These are phyloP conservation scores for Fusarium camptoceras DNA, from an alignment of 2,329 filamentous ascomycete species.

Conservation along the genomic window DNA sequence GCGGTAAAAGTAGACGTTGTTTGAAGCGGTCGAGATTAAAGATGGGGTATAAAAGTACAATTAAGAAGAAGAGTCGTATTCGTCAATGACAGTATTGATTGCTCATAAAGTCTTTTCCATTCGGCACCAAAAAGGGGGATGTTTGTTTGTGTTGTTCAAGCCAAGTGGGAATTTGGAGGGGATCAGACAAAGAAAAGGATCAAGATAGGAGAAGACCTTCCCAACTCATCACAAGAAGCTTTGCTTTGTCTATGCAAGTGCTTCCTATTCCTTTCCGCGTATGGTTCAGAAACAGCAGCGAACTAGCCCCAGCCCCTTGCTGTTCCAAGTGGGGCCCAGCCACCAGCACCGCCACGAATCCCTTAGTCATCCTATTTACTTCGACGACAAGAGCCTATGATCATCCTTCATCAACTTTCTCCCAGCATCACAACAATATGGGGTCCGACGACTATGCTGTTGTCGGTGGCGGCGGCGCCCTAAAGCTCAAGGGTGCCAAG, in stretches of 20 bases:
- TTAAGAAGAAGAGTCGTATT: slow-evolving; percentile 25
- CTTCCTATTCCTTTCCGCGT: slow-evolving; percentile 31
- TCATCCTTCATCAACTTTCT: background rate
- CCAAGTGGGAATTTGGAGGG: background rate
- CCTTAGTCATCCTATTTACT: slow-evolving; percentile 23
- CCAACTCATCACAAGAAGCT: slow-evolving; percentile 33
- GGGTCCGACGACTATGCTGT: slow-evolving; percentile 79
- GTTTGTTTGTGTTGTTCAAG: slow-evolving; percentile 19
- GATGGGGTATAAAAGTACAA: slow-evolving; percentile 26
- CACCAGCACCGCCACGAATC: slow-evolving; percentile 16
- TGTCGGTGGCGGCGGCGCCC: slow-evolving; percentile 74
- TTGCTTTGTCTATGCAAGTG: slow-evolving; percentile 26
- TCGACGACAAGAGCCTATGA: slow-evolving; percentile 7
- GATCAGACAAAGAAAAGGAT: slow-evolving; percentile 31
- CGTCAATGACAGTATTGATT: slow-evolving; percentile 14
- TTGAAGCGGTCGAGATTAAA: slow-evolving; percentile 28
- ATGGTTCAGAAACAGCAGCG: slow-evolving; percentile 14
- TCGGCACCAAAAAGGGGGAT: slow-evolving; percentile 38
- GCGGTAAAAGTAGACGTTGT: background rate
- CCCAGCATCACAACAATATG: slow-evolving; percentile 60
- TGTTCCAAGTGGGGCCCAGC: slow-evolving; percentile 1
- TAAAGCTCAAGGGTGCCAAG: slow-evolving; percentile 86
- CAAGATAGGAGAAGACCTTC: slow-evolving; percentile 37
- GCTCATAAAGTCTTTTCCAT: slow-evolving; percentile 31
- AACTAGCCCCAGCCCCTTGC: slow-evolving; percentile 13